Evolutionary conservation across 306 rosid species (phyloP).

Genomic region (Psophocarpus tetragonolobus): DNA sequence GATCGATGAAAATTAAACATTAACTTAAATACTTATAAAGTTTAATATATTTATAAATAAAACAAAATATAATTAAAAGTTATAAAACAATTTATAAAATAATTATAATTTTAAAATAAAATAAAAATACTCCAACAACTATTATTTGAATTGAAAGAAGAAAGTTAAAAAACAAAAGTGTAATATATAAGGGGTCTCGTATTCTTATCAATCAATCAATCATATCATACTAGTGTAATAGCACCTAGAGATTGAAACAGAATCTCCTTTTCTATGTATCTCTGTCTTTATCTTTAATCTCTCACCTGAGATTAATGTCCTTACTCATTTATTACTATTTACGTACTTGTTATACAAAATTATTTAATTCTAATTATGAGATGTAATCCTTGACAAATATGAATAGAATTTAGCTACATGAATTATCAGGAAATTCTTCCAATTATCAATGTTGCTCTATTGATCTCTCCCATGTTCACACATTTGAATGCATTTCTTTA

Average conservation of each 20-base stretch:
- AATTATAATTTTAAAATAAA: too few relatives aligned
- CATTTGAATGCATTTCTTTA: too few relatives aligned
- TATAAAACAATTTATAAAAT: too few relatives aligned
- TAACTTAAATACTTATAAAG: too few relatives aligned
- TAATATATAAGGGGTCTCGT: not conserved
- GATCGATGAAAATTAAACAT: too few relatives aligned
- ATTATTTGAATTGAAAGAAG: too few relatives aligned
- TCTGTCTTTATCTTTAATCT: conserved; percentile 12
- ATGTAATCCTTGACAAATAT: conserved; percentile 39
- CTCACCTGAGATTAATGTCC: conserved; percentile 58
- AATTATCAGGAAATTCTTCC: not conserved
- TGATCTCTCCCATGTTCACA: not conserved
- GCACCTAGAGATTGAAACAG: conserved; percentile 53
- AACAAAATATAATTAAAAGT: too few relatives aligned
- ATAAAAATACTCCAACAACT: too few relatives aligned
- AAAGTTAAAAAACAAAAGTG: not conserved
- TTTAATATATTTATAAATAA: too few relatives aligned
- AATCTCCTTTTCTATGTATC: conserved; percentile 53
- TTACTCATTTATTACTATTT: conserved; percentile 43
- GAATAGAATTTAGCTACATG: conserved; percentile 30
- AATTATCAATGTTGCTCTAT: not conserved
- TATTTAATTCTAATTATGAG: not conserved
- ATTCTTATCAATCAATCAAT: not conserved
- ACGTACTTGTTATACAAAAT: conserved; percentile 47
- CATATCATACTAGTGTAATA: conserved; percentile 12